Percentiles rank a stretch among this genome's conserved stretches.
Conservation (phyloP, 202 grass and related monocot genomes). For the Setaria viridis region DNA sequence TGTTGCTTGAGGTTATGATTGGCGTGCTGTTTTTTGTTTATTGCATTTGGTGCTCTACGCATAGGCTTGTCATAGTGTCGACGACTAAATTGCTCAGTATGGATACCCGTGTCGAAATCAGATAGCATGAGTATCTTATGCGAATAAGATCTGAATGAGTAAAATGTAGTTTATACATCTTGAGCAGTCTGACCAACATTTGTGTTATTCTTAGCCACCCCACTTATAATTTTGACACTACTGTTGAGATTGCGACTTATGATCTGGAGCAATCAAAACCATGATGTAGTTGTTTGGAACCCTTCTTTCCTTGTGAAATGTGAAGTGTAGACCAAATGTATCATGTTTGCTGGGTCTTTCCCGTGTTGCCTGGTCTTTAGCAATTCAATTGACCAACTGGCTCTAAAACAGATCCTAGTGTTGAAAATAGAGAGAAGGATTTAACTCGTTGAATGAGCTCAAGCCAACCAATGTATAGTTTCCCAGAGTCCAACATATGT, state of each 20-base stretch:
- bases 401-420: background rate
- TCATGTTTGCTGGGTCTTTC: background rate
- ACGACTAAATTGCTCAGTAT: too few relatives aligned
- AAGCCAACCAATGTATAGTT: too few relatives aligned
- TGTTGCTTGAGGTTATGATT: slow-evolving; percentile 8
- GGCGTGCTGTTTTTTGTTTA: background rate
- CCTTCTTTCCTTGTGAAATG: background rate
- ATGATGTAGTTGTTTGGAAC: background rate
- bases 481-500: background rate
- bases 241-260: background rate
- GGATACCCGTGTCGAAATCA: too few relatives aligned
- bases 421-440: background rate
- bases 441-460: background rate
- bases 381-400: background rate
- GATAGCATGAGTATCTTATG: too few relatives aligned
- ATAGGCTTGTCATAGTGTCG: background rate
- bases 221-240: background rate
- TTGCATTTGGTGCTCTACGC: background rate
- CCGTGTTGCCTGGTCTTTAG: background rate
- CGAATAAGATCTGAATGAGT: background rate
- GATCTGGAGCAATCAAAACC: background rate
- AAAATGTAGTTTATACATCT: background rate
- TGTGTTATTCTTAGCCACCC: slow-evolving; percentile 11
- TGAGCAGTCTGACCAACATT: background rate
- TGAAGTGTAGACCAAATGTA: background rate